These are phyloP conservation scores for Sporobolomyces pararoseus DNA, from an alignment of 768 basidiomycete genomes.

Conservation along the genomic window DNA sequence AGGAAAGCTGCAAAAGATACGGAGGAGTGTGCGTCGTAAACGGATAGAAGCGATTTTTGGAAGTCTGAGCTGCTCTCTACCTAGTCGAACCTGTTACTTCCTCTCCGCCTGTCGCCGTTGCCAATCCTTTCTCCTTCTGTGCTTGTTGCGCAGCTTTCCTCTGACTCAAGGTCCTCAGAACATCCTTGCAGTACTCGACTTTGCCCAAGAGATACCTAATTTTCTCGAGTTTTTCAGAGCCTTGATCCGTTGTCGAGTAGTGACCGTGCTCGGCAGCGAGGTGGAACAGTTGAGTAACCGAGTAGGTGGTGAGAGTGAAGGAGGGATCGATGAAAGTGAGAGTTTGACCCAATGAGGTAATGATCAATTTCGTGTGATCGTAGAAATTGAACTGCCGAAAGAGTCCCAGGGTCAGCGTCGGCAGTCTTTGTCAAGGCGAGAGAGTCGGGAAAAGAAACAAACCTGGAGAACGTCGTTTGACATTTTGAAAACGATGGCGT, in stretches of 20 bases:
- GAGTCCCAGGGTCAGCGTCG: neutral
- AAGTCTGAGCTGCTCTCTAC: no score
- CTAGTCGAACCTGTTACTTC: no score
- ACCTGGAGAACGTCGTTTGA: constrained; percentile 96
- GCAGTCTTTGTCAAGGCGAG: neutral
- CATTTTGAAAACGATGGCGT: constrained; percentile 92
- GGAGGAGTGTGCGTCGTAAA: neutral
- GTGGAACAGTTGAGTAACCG: constrained; percentile 37
- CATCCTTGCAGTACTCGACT: constrained; percentile 81
- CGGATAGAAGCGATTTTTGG: neutral
- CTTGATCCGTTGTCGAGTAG: constrained; percentile 10
- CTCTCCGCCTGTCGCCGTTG: neutral
- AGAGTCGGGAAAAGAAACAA: constrained; percentile 42
- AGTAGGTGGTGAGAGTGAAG: constrained; percentile 41
- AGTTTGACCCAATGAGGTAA: constrained; percentile 71
- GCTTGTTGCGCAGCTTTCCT: constrained; percentile 11
- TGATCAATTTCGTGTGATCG: constrained; percentile 90
- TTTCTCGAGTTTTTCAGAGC: constrained; percentile 58
- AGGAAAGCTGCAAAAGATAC: no score
- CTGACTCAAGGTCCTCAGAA: constrained; percentile 52
- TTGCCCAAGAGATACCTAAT: constrained; percentile 71
- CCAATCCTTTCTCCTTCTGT: neutral
- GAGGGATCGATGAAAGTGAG: constrained; percentile 71
- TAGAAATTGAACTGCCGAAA: constrained; percentile 89
- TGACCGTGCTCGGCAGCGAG: constrained; percentile 23